Evolutionary conservation across 768 basidiomycete species (phyloP), one percentile per base, ranked within the genome.

Genomic region (Boletus vinaceobasis): DNA sequence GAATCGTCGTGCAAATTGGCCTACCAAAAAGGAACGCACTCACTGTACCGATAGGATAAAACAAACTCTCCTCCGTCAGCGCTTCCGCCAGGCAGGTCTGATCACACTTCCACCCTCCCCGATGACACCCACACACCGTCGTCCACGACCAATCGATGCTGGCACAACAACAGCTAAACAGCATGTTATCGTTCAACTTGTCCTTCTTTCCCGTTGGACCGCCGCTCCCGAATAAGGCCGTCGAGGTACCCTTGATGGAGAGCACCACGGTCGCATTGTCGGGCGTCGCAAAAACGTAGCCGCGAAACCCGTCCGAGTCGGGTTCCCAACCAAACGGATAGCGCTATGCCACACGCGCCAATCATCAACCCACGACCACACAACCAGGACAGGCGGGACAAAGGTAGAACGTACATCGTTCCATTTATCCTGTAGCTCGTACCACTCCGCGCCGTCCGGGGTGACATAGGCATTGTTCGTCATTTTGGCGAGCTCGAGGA

Each of bases 91-190:
- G 57, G 67, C 95, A 98, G 26, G 79, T 75, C 64, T 85, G 78
- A 62, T 91, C 82, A 71, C 95, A 98, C 63, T 86, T 87, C 81
- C 85, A 87, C 6, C 86, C 86, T 9, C 85, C 80, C 49, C 80
- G 76, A 71, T 88, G 88, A 69, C 96, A 98, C 53, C 84, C 90
- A 71, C 96, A 98, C 19, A 98, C 95, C 0, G 91, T 83, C 43
- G 88, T 84, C 96, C 96, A 98, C 17, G 90, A 84, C 85, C 91
- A 96, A 65, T 91, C 92, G 29, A 97, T 81, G 17, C 84, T 75
- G 0, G 96, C 96, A 70, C 96, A 98, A 71, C 96, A 98, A 67
- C 96, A 98, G 58, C 86, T 88, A 70, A 96, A 96, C 54, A 98
- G 72, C 7, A 97, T 70, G 61, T 95, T 98, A 68, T 98, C 94